Base-by-base conservation (phyloP, 345 rosid species). In the Citrus hindsii region DNA sequence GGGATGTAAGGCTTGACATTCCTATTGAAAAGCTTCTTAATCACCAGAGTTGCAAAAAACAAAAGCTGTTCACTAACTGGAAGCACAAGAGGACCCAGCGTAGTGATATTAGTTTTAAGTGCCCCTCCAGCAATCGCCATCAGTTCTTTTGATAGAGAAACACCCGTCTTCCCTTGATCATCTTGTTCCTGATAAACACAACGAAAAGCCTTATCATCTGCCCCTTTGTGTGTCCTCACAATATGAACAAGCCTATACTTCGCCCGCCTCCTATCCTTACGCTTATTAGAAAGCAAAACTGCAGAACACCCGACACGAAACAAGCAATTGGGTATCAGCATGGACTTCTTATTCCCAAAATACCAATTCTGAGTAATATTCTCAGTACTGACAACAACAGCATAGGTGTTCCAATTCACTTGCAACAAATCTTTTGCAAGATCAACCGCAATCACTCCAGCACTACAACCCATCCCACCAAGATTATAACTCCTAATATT, bases 381-480 rank as follows among this genome's bases (percentile, higher is more conserved):
- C 81, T 92, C 96, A 0, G 96, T 92, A 60, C 96, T 92, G 28
- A 90, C 89, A 74, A 92, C 96, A 53, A 90, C 91, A 6, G 94
- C 96, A 79, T 84, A 88, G 3, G 96, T 86, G 79, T 86, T 89
- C 84, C 92, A 81, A 81, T 92, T 90, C 42, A 89, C 84, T 78
- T 89, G 94, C 83, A 92, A 79, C 86, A 92, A 66, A 80, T 89
- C 91, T 59, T 87, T 90, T 6, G 96, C 94, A 5, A 92, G 83
- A 82, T 89, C 94, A 53, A 92, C 73, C 1, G 92, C 88, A 9
- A 92, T 89, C 22, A 92, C 86, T 42, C 96, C 91, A 66, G 96
- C 96, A 82, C 94, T 92, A 78, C 96, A 92, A 19, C 96, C 96
- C 96, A 92, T 92, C n/a, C 94, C 96, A 30, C 96, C 94, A 32